Base-by-base conservation (phyloP, 208 protist genomes). In the Herpetomonas tarakana region DNA sequence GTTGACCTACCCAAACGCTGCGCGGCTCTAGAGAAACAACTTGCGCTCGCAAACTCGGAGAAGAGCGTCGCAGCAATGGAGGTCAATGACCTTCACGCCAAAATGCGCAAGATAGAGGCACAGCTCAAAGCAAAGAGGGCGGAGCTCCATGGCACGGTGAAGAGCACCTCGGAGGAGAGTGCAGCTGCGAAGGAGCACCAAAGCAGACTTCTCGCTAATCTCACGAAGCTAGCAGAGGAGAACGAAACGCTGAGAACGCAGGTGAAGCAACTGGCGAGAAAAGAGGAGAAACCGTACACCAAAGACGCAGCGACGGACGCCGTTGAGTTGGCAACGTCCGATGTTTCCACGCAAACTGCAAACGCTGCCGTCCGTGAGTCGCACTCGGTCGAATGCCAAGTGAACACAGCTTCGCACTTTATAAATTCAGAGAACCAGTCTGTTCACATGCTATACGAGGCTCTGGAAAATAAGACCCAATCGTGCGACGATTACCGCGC, bases 401-500 rank as follows among this genome's bases (percentile, higher is more conserved):
- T 74, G 2, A 54, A 78, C 27, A 61, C 57, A 18, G 29, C 60
- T 24, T 27, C 28, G 25, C 61, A 52, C 27, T 60, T 67, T 44
- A 25, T 38, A 18, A 61, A 81, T 35, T 3, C 19, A 41, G 58
- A 58, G 29, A 51, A 53, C 16, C 68, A 88, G 28, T 76, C 82
- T 31, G 53, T 71, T 12, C 58, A 74, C 46, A 69, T 53, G 49
- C 58, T 89, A 16, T 57, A 58, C 11, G 70, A 83, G 39, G 63
- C 74, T 18, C 55, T 94, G 25, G 83, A 91, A 38, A 54, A 76
- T 31, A 91, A 88, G 60, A 85, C 78, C 7, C 63, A 76, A 11
- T 83, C 91, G 60, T 80, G 65, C 52, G 88, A 94, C 70, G 74
- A 76, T 29, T 55, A 87, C 14, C 71, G 84, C 11, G 73, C 58